phyloP scores from a whole-genome alignment of 163 green algal genomes.

The Smithsoniella earleae region DNA sequence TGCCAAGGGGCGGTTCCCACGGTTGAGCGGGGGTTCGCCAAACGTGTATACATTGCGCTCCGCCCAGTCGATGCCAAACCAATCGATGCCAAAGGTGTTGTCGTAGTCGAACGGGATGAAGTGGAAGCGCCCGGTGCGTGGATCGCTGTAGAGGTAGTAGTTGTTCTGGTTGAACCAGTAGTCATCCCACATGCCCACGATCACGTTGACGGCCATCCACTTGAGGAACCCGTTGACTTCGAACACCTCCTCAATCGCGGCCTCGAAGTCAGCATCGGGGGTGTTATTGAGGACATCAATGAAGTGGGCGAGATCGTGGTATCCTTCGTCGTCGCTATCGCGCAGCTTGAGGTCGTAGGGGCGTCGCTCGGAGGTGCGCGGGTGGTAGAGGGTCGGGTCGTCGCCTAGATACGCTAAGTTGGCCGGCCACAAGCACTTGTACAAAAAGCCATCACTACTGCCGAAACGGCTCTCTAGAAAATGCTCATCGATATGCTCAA shows the following conservation, averaged over 20 bases:
- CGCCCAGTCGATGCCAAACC: neutral
- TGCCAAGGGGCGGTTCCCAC: too few relatives aligned
- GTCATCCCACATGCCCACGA: neutral
- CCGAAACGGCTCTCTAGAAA: too few relatives aligned
- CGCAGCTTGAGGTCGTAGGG: neutral
- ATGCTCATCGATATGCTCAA: too few relatives aligned
- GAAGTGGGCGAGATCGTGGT: neutral
- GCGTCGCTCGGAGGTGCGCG: neutral
- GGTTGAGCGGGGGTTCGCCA: too few relatives aligned
- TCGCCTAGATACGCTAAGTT: neutral
- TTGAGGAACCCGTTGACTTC: neutral
- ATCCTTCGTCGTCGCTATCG: neutral
- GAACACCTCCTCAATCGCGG: neutral
- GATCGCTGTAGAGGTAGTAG: slow-evolving; percentile 7
- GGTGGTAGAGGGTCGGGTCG: neutral
- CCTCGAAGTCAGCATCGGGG: neutral
- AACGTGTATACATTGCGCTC: neutral
- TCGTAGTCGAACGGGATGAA: slow-evolving; percentile 1
- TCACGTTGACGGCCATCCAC: neutral
- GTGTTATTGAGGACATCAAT: neutral
- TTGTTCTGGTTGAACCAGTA: slow-evolving; percentile 8
- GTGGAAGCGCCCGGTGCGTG: neutral
- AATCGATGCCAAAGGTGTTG: neutral
- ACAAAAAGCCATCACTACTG: neutral
- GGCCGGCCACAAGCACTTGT: neutral